Evolutionary conservation across 352 stramenopile species (phyloP), one percentile per base, ranked within the genome.

Genomic region (Phytophthora sojae): DNA sequence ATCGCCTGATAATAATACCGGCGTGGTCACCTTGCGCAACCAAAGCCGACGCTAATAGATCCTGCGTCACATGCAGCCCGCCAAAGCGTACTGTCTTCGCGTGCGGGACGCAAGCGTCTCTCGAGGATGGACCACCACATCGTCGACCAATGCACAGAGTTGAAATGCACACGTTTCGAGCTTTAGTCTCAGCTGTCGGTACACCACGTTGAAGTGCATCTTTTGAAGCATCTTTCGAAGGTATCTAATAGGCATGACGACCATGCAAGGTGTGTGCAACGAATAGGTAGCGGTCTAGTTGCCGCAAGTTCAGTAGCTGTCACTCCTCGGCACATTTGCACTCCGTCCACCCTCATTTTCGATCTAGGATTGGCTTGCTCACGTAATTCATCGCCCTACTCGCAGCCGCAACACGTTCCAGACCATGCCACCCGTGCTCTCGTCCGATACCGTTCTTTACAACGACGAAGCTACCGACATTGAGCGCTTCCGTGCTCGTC

Each of bases 401-500:
- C 19, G n/a, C 44, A 51, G 6, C 6, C 6, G 6, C 9, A 23
- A n/a, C 23, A 64, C 74, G 70, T 54, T 67, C 39, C 70, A 73
- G 26, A 68, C 60, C 19, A 26, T 67, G 17, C 9, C 61, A 23
- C 15, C 61, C 6, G n/a, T 45, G n/a, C 4, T 52, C 5, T 26
- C 39, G 9, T 12, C 23, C 11, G 19, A 49, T n/a, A 29, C 2
- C 17, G 12, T 42, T 12, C 39, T 53, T 7, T 19, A 26, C 19
- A 52, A 23, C 23, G 32, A 52, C 17, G 21, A 63, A 26, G 44
- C 54, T 19, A 67, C 59, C 35, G 75, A 87, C 35, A 74, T 82
- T 25, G 80, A 88, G 64, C 68, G 53, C 23, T 84, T 85, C 47
- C 80, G 80, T 45, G 76, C 70, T 52, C 65, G 69, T 3, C 75